These are phyloP conservation scores for Prunus kanzakura DNA, from an alignment of 306 rosid genomes.

Conservation along the genomic window DNA sequence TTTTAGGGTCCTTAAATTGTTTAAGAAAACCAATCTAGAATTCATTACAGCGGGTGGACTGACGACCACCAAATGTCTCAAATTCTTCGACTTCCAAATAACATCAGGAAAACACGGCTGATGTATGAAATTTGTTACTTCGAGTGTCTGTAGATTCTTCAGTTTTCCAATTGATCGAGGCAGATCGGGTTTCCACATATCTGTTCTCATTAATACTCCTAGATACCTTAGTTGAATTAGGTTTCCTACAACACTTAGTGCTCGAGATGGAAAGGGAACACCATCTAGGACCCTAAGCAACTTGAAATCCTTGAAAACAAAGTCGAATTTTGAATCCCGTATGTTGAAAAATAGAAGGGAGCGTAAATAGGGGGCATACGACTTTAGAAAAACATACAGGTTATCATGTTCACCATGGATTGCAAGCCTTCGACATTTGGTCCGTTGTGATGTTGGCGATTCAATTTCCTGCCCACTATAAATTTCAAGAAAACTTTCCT, in stretches of 20 bases:
- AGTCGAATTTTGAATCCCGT: too few species aligned
- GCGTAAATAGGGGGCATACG: not conserved
- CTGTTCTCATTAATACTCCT: too few species aligned
- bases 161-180: not conserved
- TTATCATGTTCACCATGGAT: not conserved
- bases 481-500: not conserved
- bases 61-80: not conserved
- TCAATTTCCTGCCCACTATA: not conserved
- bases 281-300: too few species aligned
- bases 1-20: not conserved
- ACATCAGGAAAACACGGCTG: too few species aligned
- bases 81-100: not conserved
- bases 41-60: too few species aligned
- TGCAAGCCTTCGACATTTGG: not conserved
- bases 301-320: not conserved
- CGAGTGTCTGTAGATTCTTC: too few species aligned
- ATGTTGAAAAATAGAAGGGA: too few species aligned
- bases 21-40: not conserved
- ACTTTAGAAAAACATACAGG: not conserved
- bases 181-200: too few species aligned
- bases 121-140: too few species aligned
- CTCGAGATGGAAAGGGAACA: too few species aligned
- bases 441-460: not conserved
- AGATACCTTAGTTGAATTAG: too few species aligned
- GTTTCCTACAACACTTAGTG: too few species aligned